Percentiles rank a stretch among this genome's conserved stretches.
Conservation (phyloP, 805 yeast genomes). For the Lachancea fermentati region DNA sequence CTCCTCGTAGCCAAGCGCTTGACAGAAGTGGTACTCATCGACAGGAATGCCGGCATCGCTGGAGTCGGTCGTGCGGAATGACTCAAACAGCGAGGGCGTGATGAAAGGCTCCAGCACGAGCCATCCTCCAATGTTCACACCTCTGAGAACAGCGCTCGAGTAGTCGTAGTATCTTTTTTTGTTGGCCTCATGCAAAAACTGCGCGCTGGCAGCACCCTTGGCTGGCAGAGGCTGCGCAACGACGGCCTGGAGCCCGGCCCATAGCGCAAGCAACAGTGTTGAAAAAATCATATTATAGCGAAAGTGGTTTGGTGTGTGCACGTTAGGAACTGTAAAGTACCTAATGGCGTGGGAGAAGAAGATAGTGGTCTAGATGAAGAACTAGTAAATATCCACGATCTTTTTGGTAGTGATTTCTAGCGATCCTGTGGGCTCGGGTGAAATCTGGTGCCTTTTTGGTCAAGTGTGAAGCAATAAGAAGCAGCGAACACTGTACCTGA, state of each 20-base stretch:
- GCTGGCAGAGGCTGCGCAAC: slow-evolving; percentile 18
- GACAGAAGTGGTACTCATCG: slow-evolving; percentile 73
- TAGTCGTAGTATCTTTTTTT: slow-evolving; percentile 24
- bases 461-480: too few relatives aligned
- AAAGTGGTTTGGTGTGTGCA: background rate
- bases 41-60: slow-evolving; percentile 50
- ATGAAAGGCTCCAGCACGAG: slow-evolving; percentile 81
- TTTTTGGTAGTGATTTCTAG: too few relatives aligned
- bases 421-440: too few relatives aligned
- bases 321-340: too few relatives aligned
- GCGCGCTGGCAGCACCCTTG: slow-evolving; percentile 13
- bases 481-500: too few relatives aligned
- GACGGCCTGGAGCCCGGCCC: slow-evolving; percentile 7
- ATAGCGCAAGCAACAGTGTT: slow-evolving; percentile 2
- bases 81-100: slow-evolving; percentile 69
- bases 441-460: too few relatives aligned
- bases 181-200: slow-evolving; percentile 16
- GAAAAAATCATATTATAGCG: background rate
- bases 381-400: too few relatives aligned
- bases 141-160: slow-evolving; percentile 32
- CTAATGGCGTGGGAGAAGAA: too few relatives aligned
- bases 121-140: slow-evolving; percentile 91
- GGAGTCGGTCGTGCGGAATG: slow-evolving; percentile 34
- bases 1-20: slow-evolving; percentile 53
- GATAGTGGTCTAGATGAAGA: too few relatives aligned